Base-by-base conservation (phyloP, 2,329 filamentous ascomycete genomes). In the Clarireedia homoeocarpa region DNA sequence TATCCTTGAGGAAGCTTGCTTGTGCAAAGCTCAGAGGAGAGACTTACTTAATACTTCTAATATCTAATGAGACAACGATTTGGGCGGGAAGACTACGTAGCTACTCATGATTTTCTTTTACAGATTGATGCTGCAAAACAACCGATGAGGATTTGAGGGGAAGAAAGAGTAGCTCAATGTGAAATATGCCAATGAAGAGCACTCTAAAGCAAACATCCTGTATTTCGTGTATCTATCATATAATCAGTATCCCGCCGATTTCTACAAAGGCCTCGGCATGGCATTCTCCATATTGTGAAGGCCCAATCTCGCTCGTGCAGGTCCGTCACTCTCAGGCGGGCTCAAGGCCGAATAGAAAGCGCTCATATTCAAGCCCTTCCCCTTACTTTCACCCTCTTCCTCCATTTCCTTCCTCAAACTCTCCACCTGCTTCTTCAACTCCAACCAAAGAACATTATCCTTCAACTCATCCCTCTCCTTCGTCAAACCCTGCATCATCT, bases 381-480 rank as follows among this genome's bases (percentile, higher is more conserved):
- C 58, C 17, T 63, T 60, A 48, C 52, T 54, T 53, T 30, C 27
- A 30, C 27, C 27, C 27, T 10, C 27, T 10, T 30, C 27, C 27
- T 77, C 76, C 72, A 86, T 78, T 24, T 85, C 81, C 55, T 83
- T 77, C 44, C 81, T 76, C 34, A 87, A 69, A 38, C 80, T 78
- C 56, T 77, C 73, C 55, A 87, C 73, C 69, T 86, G 83, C 66
- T 79, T 82, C 74, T 82, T 80, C 59, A 87, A 80, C 66, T 82
- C 78, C 3, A 76, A 72, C 82, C 81, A 85, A 45, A 86, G 68
- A 3, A 78, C 65, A 57, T 82, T 72, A 27, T 76, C 72, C 24
- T 79, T 74, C 51, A 84, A 63, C 39, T 77, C 72, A 45, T 71
- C 70, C 5, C 72, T 69, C 34, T 61, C 51, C 46, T 53, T 39